A percentile compares a stretch with the other conserved stretches of the same genome.
These are phyloP conservation scores for Leccinum griseonigrum DNA, from an alignment of 1,284 basidiomycete genomes.

Conservation along the genomic window DNA sequence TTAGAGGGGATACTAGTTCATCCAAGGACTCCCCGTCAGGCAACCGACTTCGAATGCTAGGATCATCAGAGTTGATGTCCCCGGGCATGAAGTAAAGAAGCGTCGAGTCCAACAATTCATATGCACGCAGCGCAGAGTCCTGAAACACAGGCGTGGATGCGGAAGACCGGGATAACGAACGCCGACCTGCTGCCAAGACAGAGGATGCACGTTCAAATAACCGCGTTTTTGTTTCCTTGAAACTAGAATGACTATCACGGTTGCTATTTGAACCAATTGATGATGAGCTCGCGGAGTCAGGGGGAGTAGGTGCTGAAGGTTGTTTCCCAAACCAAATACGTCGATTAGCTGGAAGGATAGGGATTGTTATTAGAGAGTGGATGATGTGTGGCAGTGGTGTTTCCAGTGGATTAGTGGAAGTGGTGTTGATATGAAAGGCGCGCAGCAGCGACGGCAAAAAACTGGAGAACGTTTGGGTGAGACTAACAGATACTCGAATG, in stretches of 20 bases:
- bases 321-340: constrained; percentile 45
- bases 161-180: constrained; percentile 52
- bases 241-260: constrained; percentile 7
- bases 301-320: constrained; percentile 1
- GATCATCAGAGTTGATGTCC: constrained; percentile 58
- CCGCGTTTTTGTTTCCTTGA: constrained; percentile 42
- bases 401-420: constrained; percentile 58
- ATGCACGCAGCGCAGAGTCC: constrained; percentile 61
- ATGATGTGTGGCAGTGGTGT: constrained; percentile 72
- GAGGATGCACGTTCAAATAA: constrained; percentile 64
- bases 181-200: constrained; percentile 49
- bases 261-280: constrained; percentile 15
- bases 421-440: constrained; percentile 58
- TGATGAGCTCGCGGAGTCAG: constrained; percentile 25
- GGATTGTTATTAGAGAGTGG: constrained; percentile 71
- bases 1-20: constrained; percentile 72
- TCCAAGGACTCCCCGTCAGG: constrained; percentile 61
- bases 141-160: constrained; percentile 39
- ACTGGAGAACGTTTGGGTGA: constrained; percentile 25
- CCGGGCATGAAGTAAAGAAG: constrained; percentile 68
- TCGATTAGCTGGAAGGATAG: constrained; percentile 54
- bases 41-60: constrained; percentile 49
- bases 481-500: neutral
- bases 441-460: constrained; percentile 59
- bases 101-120: constrained; percentile 62